Evolutionary conservation across 345 rosid species (phyloP).

Genomic region (Erodium maritimum): DNA sequence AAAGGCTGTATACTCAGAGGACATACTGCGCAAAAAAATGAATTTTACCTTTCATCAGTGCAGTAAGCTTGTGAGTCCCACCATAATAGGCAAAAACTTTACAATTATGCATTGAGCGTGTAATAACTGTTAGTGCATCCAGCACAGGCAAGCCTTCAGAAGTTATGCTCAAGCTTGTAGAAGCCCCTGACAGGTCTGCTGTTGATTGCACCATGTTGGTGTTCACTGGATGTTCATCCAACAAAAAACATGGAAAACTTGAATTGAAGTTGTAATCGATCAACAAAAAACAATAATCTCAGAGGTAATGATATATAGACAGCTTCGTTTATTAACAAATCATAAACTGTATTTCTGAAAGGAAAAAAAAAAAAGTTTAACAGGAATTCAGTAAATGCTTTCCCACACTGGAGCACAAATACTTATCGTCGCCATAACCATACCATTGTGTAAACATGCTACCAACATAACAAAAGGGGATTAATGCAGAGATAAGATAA

Average conservation of each 20-base stretch:
- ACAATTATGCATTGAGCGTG: constrained; percentile 64
- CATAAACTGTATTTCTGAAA: too few relatives aligned
- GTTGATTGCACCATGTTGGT: constrained; percentile 17
- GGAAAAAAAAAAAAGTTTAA: too few relatives aligned
- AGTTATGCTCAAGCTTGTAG: constrained; percentile 24
- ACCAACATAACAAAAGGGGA: background rate
- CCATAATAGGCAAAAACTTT: constrained; percentile 52
- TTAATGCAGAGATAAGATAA: background rate
- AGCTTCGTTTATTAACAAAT: background rate
- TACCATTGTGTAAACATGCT: background rate
- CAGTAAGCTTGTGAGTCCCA: constrained; percentile 58
- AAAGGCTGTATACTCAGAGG: constrained; percentile 3
- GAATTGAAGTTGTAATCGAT: background rate
- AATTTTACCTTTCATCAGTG: constrained; percentile 52
- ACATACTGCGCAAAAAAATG: background rate
- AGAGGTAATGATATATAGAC: background rate
- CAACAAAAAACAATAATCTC: background rate
- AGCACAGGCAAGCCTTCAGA: constrained; percentile 45
- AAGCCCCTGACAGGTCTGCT: constrained; percentile 22
- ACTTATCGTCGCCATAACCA: background rate
- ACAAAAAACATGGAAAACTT: constrained; percentile 2
- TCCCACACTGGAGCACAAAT: too few relatives aligned
- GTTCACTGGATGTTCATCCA: constrained; percentile 31
- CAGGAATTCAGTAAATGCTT: too few relatives aligned
- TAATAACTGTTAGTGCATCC: constrained; percentile 45